Conservation (phyloP, 176 grass and related monocot genomes). For the Cenchrus fungigraminus region DNA sequence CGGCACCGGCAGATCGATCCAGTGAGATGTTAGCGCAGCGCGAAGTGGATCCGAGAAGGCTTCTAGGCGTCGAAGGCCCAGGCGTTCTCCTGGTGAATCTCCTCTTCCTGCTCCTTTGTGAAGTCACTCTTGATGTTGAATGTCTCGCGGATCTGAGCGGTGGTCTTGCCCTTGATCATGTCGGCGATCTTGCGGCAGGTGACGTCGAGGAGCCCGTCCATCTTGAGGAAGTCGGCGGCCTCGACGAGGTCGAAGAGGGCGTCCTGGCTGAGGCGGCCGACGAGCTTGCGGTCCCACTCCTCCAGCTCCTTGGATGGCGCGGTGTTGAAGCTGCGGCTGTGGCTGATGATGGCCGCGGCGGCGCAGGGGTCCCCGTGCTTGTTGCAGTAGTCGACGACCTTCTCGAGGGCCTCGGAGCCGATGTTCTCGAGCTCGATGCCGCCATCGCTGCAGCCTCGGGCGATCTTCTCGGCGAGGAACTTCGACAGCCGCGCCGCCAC, state of each 20-base stretch:
- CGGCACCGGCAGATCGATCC: background rate
- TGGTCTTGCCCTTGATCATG: background rate
- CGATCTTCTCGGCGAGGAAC: background rate
- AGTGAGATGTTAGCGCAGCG: conserved; percentile 10
- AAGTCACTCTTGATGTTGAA: conserved; percentile 9
- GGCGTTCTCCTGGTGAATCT: background rate
- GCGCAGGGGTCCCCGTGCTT: background rate
- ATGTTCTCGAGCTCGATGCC: background rate
- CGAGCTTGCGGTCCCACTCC: background rate
- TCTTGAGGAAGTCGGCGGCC: background rate
- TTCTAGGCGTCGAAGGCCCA: conserved; percentile 14
- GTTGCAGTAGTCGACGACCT: conserved; percentile 1
- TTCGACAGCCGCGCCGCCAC: conserved; percentile 5
- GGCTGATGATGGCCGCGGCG: too few species aligned
- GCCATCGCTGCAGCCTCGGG: background rate
- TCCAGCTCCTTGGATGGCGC: background rate
- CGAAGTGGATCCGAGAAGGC: background rate
- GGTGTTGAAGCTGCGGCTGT: background rate
- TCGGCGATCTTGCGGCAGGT: background rate
- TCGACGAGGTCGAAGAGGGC: background rate
- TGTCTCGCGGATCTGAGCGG: background rate
- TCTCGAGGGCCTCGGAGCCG: background rate
- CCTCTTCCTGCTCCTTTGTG: background rate
- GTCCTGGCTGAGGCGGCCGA: background rate
- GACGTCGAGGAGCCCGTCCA: conserved; percentile 18